Evolutionary conservation across 352 stramenopile genomes (phyloP).

Genomic region (Lagenidium sp.): DNA sequence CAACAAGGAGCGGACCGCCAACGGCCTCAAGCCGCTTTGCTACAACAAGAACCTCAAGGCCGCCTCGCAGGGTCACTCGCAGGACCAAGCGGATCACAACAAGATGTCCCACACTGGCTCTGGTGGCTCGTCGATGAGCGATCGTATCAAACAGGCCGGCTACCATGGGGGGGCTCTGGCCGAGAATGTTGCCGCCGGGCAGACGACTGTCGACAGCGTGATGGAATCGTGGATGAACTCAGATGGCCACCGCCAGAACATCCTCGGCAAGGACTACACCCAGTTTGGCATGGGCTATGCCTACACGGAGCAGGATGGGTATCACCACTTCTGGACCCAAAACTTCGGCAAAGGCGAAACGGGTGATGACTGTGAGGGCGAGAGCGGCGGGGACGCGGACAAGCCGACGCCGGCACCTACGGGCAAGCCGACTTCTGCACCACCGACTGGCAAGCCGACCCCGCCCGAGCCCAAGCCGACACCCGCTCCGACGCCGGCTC

Average conservation of each 20-base stretch:
- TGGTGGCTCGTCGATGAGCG: not conserved
- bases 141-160: not conserved
- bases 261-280: conserved; percentile 24
- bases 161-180: conserved; percentile 13
- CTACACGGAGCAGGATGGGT: conserved; percentile 23
- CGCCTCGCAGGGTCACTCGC: conserved; percentile 13
- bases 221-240: conserved; percentile 51
- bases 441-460: not conserved
- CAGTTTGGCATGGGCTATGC: conserved; percentile 33
- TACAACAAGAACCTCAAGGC: conserved; percentile 13
- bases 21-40: conserved; percentile 9
- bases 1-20: conserved; percentile 36
- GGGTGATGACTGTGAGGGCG: conserved; percentile 11
- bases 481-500: not conserved
- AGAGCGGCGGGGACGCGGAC: not conserved
- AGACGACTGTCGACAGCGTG: conserved; percentile 20
- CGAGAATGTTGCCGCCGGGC: conserved; percentile 33
- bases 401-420: not conserved
- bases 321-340: conserved; percentile 51
- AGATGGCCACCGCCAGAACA: conserved; percentile 26
- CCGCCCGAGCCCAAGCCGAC: not conserved
- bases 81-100: conserved; percentile 15
- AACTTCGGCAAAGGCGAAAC: conserved; percentile 31
- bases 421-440: not conserved
- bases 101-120: conserved; percentile 14